These are phyloP conservation scores for Skeletonema grethae DNA, from an alignment of 108 stramenopile genomes.

Conservation along the genomic window DNA sequence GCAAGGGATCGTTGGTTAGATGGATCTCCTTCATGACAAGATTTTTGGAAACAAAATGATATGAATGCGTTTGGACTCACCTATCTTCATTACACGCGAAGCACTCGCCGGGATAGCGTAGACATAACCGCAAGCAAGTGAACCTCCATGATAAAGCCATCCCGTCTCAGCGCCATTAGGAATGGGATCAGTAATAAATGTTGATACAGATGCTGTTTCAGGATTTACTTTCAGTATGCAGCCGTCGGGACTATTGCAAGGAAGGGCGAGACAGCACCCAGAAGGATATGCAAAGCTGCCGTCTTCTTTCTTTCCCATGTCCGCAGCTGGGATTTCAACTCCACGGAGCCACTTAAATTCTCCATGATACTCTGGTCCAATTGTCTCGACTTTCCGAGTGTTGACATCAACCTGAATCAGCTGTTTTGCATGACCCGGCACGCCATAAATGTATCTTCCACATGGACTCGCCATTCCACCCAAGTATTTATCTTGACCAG, in stretches of 20 bases:
- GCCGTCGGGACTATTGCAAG: constrained; percentile 53
- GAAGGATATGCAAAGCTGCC: constrained; percentile 37
- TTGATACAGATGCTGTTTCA: constrained; percentile 44
- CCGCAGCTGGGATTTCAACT: constrained; percentile 54
- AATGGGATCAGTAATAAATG: constrained; percentile 50
- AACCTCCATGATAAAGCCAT: constrained; percentile 73
- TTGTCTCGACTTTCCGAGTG: constrained; percentile 49
- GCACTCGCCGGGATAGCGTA: constrained; percentile 76
- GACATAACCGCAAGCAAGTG: constrained; percentile 58
- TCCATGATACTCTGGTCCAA: constrained; percentile 54
- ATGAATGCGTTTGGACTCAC: neutral
- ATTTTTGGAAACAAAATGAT: no score
- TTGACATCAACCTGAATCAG: constrained; percentile 53
- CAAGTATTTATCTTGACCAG: constrained; percentile 69
- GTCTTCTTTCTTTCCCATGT: constrained; percentile 30
- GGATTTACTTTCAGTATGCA: constrained; percentile 68
- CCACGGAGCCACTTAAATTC: constrained; percentile 76
- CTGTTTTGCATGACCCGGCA: constrained; percentile 65
- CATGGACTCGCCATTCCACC: constrained; percentile 76
- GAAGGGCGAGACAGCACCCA: constrained; percentile 65
- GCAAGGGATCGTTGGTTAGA: no score
- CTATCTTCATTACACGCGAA: constrained; percentile 50
- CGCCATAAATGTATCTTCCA: constrained; percentile 71
- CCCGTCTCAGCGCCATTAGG: constrained; percentile 40
- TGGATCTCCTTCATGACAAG: no score